Base-by-base conservation (phyloP, 345 rosid genomes). In the Euphorbia pulcherrima region DNA sequence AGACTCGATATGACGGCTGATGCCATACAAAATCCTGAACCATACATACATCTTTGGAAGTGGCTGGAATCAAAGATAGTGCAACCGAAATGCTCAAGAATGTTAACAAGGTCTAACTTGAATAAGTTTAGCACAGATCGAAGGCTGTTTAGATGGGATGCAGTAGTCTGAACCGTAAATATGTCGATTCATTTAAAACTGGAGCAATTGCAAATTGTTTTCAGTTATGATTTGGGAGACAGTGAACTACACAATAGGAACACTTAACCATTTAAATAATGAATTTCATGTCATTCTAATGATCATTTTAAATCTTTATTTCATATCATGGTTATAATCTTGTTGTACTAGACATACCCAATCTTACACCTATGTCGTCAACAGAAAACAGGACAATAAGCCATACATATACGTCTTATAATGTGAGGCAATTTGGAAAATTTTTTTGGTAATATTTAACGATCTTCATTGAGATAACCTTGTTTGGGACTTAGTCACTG, bases 1-100 rank as follows among this genome's bases (percentile, higher is more conserved):
- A 78, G 81, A 74, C 78, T 63, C 88, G 96, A 27, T 93, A 90
- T 50, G 96, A 96, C 23, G 98, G 97, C 70, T 93, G 78, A 83
- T 60, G 6, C 46, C 23, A 7, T 26, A 2, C 14, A 6, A 57
- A 50, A 30, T 29, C 56, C 21, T 11, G 29, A 20, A 18, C 52
- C 44, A 26, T 17, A 4, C 60, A 23, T 33, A 55, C 8, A 16
- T 6, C 37, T 10, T 20, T 40, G 40, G 8, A 2, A 26, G 2
- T 0, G 28, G 39, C 24, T 30, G 21, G 59, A n/a, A 29, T 13
- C 6, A 33, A 51, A 48, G 46, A 51, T 13, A 27, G 47, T 30
- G 29, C 35, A 48, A 52, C 9, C 47, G 7, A 51, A 13, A 21
- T 24, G 16, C 33, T 65, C 16, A 24, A 46, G 35, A 8, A 7